Evolutionary conservation across 164 flowering plant species (phyloP).

Genomic region (Warburgia ugandensis): DNA sequence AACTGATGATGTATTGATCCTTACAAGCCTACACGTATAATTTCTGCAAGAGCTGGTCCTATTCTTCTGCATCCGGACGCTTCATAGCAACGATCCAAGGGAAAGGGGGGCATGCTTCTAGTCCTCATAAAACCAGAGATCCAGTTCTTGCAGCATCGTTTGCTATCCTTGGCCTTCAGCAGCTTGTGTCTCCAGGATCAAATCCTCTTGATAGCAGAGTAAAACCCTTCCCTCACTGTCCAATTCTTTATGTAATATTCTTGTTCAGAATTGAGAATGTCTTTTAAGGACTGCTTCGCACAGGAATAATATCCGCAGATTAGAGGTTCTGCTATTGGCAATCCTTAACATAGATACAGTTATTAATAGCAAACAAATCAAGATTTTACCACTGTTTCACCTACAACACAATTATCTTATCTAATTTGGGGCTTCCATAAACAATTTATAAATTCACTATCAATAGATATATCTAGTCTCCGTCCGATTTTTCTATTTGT

Average conservation of each 20-base stretch:
- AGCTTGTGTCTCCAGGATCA: conserved; percentile 58
- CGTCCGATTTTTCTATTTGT: too few relatives aligned
- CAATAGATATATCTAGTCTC: too few relatives aligned
- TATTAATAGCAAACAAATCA: too few relatives aligned
- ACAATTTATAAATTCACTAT: too few relatives aligned
- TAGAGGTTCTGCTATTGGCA: too few relatives aligned
- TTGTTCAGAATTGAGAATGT: not conserved
- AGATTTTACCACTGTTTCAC: too few relatives aligned
- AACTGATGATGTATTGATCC: too few relatives aligned
- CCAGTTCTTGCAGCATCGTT: conserved; percentile 59
- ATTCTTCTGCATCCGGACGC: conserved; percentile 46
- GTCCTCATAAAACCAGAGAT: conserved; percentile 40
- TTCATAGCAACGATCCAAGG: conserved; percentile 46
- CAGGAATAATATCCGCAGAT: too few relatives aligned
- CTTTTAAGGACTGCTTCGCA: too few relatives aligned
- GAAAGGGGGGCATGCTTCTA: conserved; percentile 50
- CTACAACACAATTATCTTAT: too few relatives aligned
- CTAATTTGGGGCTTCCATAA: too few relatives aligned
- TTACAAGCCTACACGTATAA: conserved; percentile 25
- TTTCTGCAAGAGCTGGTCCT: conserved; percentile 65
- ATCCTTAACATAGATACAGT: too few relatives aligned
- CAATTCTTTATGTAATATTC: not conserved
- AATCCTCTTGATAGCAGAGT: conserved; percentile 65
- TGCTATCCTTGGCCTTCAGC: conserved; percentile 51
- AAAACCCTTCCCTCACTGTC: not conserved